Base-by-base conservation (phyloP, 306 rosid genomes). In the Glycine tomentella region DNA sequence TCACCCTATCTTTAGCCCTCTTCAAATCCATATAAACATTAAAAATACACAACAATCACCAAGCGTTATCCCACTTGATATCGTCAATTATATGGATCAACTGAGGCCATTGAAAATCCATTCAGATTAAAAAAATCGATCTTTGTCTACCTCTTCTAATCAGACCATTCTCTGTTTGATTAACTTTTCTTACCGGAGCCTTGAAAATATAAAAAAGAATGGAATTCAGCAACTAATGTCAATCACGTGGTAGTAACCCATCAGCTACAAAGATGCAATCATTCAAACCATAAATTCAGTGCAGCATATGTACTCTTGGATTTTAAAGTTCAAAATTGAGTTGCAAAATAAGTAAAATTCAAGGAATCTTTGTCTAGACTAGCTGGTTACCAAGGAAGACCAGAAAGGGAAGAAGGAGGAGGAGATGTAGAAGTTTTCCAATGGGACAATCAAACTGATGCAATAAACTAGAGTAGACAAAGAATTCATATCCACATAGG, bases 141-240 rank as follows among this genome's bases (percentile, higher is more conserved):
- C 58, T 75, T 10, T 9, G 9, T 75, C 51, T 53, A 53, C 6
- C 6, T 15, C 33, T 72, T 53, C 31, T 38, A 34, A 33, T 34
- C 10, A 13, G 77, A 75, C 9, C 13, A 45, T 20, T 13, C 50
- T 45, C 31, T 46, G 5, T 45, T 75, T 75, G 56, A 75, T 59
- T 59, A 48, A 14, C 13, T 57, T 58, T 57, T 12, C 8, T 57
- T 20, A 56, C 3, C 1, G 1, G 25, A 33, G 6, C 59, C 59
- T 61, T 75, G 5, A 46, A 45, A 61, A 62, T 38, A 45, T 2
- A 7, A 20, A 78, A 8, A 7, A 42, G 15, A 17, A 40, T 0
- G 5, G 17, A 40, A 20, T 48, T 76, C 34, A 45, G 25, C 2
- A 76, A 49, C 38, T 38, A 75, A 55, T 38, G 14, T 56, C 36